Base-by-base conservation (phyloP, 2,329 filamentous ascomycete species). In the Aureobasidium uvarum region DNA sequence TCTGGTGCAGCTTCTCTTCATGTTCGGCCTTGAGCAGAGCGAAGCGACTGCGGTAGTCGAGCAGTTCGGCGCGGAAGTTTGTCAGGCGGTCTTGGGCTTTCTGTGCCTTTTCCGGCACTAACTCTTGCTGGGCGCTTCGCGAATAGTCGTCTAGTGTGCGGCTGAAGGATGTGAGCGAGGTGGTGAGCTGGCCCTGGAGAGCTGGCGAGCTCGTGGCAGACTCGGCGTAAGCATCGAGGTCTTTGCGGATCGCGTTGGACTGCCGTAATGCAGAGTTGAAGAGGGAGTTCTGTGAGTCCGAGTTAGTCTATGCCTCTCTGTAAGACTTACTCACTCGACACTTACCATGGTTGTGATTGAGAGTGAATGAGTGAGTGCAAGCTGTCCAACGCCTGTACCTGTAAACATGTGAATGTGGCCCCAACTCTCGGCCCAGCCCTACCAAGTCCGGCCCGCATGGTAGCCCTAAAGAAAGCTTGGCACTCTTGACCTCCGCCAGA, bases 121-220 rank as follows among this genome's bases (percentile, higher is more conserved):
- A 86, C 77, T 99, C 95, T 72, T 94, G 90, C 70, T 91, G 90
- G 1, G 93, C 89, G 36, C 96, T 86, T 64, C 85, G 84, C 72
- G 89, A 86, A 81, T 99, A 99, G 75, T 97, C 93, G 79, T 97
- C 93, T 69, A 99, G 84, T 0, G 92, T 96, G 67, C 95, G 91
- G 54, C 90, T 86, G 77, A 99, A 92, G 67, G 92, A 87, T 50
- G 90, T 87, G 36, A 96, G 80, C 16, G 90, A 90, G 23, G 87
- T 89, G n/a, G 89, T 89, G 69, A 92, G 86, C 77, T 92, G 89
- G 74, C 89, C 85, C 73, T 89, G 88, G 14, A 90, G 81, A 60
- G 86, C 85, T 54, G 84, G 81, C 46, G 86, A 87, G 56, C 83
- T 82, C 60, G 84, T 83, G 36, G 81, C 77, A 10, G 82, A 80